Evolutionary conservation across 805 yeast genomes (phyloP).

Genomic region (Metschnikowia arizonensis): DNA sequence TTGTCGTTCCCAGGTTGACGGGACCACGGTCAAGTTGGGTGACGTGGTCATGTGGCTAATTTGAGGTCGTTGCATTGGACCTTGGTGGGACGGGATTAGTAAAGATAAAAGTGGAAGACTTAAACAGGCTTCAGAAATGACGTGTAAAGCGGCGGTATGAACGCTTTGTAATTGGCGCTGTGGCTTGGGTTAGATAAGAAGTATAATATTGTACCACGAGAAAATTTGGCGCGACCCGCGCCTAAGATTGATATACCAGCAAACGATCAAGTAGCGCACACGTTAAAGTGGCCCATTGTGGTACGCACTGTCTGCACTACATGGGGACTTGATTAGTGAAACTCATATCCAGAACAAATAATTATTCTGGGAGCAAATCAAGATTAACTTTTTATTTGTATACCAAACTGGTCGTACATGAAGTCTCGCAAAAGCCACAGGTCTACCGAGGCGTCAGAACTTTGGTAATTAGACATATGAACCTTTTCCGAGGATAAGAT

Average conservation of each 20-base stretch:
- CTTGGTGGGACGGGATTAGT: neutral
- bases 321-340: neutral
- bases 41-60: conserved; percentile 15
- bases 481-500: no score
- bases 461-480: no score
- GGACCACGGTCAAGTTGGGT: conserved; percentile 13
- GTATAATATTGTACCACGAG: conserved; percentile 1
- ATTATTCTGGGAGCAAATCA: neutral
- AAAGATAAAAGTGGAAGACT: neutral
- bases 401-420: neutral
- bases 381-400: neutral
- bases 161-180: neutral
- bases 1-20: conserved; percentile 1
- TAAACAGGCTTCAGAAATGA: neutral
- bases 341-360: neutral
- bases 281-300: neutral
- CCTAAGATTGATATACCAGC: neutral
- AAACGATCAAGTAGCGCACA: conserved; percentile 1
- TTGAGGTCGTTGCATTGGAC: conserved; percentile 8
- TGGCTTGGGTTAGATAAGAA: conserved; percentile 2
- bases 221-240: conserved; percentile 5
- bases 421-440: neutral
- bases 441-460: no score
- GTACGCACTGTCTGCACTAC: conserved; percentile 2
- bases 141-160: neutral